phyloP scores from a whole-genome alignment of 306 rosid species.

The Castanopsis chinensis region DNA sequence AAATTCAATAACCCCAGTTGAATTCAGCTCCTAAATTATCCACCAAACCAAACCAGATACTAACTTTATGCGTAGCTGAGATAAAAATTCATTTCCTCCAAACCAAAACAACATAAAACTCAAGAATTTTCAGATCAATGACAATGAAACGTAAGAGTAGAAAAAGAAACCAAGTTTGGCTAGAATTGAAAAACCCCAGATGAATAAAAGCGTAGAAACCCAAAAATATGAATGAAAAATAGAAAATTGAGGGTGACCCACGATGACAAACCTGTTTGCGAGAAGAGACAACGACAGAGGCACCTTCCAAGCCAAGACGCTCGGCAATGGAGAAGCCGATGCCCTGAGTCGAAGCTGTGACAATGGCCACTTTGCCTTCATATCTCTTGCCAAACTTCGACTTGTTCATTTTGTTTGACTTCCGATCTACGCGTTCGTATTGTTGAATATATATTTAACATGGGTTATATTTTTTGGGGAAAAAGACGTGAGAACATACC shows the following conservation, averaged over 20 bases:
- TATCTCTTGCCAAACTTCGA: constrained; percentile 53
- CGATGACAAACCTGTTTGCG: constrained; percentile 65
- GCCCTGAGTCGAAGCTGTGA: constrained; percentile 96
- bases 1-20: not conserved
- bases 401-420: constrained; percentile 38
- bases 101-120: not conserved
- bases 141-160: not conserved
- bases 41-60: not conserved
- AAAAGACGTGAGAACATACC: too few relatives aligned
- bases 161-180: not conserved
- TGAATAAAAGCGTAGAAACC: not conserved
- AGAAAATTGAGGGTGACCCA: not conserved
- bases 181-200: not conserved
- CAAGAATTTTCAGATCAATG: not conserved
- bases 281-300: constrained; percentile 82
- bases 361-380: constrained; percentile 71
- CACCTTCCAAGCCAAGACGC: constrained; percentile 94
- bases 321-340: constrained; percentile 82
- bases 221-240: not conserved
- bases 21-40: not conserved
- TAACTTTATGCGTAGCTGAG: not conserved
- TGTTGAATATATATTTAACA: not conserved
- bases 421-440: not conserved
- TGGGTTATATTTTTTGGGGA: too few relatives aligned
- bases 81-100: not conserved